Conservation (phyloP, 208 protist species). For the Novymonas esmeraldas region DNA sequence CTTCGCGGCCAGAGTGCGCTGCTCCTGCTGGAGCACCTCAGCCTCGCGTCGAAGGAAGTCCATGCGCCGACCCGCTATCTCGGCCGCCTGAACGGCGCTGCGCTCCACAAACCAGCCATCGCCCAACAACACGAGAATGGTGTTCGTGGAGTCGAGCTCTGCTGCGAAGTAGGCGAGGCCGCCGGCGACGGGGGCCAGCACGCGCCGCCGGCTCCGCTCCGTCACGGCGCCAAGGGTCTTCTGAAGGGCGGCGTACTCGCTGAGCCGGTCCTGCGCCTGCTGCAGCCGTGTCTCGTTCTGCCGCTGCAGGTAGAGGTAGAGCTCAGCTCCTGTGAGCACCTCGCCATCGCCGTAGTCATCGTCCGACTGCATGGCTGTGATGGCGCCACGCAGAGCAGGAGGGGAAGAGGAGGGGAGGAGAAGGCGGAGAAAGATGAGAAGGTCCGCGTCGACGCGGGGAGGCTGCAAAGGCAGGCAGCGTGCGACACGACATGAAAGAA, state of each 20-base stretch:
- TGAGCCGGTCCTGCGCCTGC: constrained; percentile 30
- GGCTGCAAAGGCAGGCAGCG: too few species aligned
- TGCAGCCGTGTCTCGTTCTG: constrained; percentile 55
- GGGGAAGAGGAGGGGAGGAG: background rate
- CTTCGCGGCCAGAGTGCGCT: constrained; percentile 38
- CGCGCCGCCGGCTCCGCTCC: constrained; percentile 47
- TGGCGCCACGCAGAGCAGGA: background rate
- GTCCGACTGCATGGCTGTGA: constrained; percentile 11
- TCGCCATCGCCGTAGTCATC: constrained; percentile 47
- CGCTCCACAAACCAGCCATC: constrained; percentile 90
- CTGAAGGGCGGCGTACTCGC: constrained; percentile 54
- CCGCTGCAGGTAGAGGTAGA: constrained; percentile 62
- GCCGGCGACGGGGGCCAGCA: constrained; percentile 82
- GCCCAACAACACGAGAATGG: constrained; percentile 85
- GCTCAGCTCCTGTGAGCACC: constrained; percentile 70
- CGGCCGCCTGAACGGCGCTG: constrained; percentile 73
- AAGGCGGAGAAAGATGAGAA: background rate
- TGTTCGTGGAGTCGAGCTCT: constrained; percentile 80
- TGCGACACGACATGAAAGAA: too few species aligned
- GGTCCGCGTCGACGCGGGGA: background rate
- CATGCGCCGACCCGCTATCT: constrained; percentile 66
- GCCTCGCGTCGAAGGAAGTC: constrained; percentile 78
- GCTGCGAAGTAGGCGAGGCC: constrained; percentile 85
- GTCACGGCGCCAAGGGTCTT: constrained; percentile 59
- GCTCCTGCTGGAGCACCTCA: constrained; percentile 65